phyloP scores from a whole-genome alignment of 495 filamentous ascomycete species.

The Penicillium dipodomyicola region DNA sequence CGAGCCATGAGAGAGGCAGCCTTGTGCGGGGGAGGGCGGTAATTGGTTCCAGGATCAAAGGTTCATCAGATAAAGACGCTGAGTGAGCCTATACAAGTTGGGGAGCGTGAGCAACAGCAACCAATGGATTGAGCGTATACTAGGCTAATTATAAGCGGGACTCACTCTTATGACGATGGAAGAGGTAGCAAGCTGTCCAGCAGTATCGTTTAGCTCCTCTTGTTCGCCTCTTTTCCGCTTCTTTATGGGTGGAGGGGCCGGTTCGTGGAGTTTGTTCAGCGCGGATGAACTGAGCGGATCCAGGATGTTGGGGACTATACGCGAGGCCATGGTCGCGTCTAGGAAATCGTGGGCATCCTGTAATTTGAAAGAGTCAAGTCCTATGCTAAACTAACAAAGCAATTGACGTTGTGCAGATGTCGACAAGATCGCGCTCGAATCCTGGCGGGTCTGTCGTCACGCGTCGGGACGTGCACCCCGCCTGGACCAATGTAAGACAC shows the following conservation, averaged over 20 bases:
- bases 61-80: slow-evolving; percentile 53
- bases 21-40: slow-evolving; percentile 59
- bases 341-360: slow-evolving; percentile 23
- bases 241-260: slow-evolving; percentile 27
- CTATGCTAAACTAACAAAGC: slow-evolving; percentile 7
- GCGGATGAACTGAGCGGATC: slow-evolving; percentile 35
- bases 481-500: not conserved
- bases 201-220: slow-evolving; percentile 14
- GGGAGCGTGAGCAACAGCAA: slow-evolving; percentile 6
- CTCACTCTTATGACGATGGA: slow-evolving; percentile 39
- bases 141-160: not conserved
- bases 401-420: slow-evolving; percentile 15
- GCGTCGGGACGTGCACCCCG: slow-evolving; percentile 29
- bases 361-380: slow-evolving; percentile 1
- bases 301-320: slow-evolving; percentile 30
- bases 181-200: slow-evolving; percentile 25
- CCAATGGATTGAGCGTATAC: not conserved
- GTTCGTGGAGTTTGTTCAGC: slow-evolving; percentile 34
- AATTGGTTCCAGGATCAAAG: slow-evolving; percentile 58
- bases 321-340: slow-evolving; percentile 41
- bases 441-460: slow-evolving; percentile 33
- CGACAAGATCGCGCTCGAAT: slow-evolving; percentile 14
- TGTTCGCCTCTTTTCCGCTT: slow-evolving; percentile 34
- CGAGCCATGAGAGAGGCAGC: slow-evolving; percentile 60
- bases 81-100: slow-evolving; percentile 52